phyloP scores from a whole-genome alignment of 305 asterid species.

The Petunia hybrid region DNA sequence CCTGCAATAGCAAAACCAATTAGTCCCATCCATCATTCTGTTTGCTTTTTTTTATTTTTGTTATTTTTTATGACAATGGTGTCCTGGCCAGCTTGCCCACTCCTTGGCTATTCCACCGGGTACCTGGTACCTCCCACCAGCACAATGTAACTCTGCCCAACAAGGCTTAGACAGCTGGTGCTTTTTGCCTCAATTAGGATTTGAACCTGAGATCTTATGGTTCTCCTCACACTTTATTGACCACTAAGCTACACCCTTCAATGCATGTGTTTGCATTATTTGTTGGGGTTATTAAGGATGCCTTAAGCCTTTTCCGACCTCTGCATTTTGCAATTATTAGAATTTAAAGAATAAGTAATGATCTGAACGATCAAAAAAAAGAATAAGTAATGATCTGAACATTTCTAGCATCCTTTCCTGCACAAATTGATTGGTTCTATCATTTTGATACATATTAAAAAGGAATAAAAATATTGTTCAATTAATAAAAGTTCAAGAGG shows the following conservation, averaged over 20 bases:
- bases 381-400: neutral
- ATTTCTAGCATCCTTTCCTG: neutral
- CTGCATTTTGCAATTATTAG: neutral
- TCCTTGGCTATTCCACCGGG: too few species aligned
- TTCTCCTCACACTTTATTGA: too few species aligned
- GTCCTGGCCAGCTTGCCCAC: too few species aligned
- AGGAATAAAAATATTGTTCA: neutral
- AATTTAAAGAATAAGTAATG: neutral
- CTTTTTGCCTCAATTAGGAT: too few species aligned
- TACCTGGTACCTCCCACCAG: too few species aligned
- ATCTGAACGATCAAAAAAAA: neutral
- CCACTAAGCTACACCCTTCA: too few species aligned
- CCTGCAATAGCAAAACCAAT: neutral
- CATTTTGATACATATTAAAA: neutral
- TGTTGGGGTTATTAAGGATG: neutral
- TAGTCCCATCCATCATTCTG: neutral
- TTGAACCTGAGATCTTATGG: too few species aligned
- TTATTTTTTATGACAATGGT: too few species aligned
- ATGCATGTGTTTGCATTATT: neutral
- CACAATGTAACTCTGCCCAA: too few species aligned
- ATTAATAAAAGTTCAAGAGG: neutral
- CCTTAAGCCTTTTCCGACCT: neutral
- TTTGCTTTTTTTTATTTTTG: too few species aligned
- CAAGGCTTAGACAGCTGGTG: too few species aligned
- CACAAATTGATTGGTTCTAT: neutral